phyloP scores from a whole-genome alignment of 208 protist species.

The Tritrichomonas foetus region DNA sequence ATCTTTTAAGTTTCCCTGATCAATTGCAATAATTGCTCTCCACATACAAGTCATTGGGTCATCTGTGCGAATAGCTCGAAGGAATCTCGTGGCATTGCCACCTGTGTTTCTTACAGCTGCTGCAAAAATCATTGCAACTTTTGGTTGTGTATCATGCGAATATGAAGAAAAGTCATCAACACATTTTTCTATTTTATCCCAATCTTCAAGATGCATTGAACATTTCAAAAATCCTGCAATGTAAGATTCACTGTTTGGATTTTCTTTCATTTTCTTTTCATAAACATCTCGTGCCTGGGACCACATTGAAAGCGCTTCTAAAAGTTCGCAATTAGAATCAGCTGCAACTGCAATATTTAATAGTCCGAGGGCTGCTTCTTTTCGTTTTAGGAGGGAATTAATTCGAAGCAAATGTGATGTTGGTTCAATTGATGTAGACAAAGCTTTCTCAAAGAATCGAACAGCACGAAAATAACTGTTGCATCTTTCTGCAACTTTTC shows the following conservation, averaged over 20 bases:
- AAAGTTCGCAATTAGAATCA: neutral
- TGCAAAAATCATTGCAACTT: neutral
- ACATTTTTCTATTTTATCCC: neutral
- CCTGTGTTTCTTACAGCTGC: neutral
- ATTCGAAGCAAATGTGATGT: neutral
- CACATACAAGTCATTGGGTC: neutral
- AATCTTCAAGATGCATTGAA: neutral
- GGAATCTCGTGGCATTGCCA: neutral
- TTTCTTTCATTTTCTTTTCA: neutral
- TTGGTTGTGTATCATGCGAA: neutral
- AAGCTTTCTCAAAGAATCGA: neutral
- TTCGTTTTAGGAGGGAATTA: neutral
- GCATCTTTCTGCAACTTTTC: slow-evolving; percentile 3
- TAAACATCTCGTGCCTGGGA: neutral
- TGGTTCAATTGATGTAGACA: too few species aligned
- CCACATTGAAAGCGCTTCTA: neutral
- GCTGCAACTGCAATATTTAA: neutral
- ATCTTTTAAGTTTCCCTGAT: neutral
- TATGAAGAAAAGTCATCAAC: neutral
- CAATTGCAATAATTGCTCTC: neutral
- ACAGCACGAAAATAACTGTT: neutral
- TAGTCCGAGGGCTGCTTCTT: slow-evolving; percentile 10
- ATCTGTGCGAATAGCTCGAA: neutral
- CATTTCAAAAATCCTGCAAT: neutral
- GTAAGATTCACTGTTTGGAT: neutral